Evolutionary conservation across 139 green algal genomes (phyloP).

Genomic region (Haematococcus lacustris): DNA sequence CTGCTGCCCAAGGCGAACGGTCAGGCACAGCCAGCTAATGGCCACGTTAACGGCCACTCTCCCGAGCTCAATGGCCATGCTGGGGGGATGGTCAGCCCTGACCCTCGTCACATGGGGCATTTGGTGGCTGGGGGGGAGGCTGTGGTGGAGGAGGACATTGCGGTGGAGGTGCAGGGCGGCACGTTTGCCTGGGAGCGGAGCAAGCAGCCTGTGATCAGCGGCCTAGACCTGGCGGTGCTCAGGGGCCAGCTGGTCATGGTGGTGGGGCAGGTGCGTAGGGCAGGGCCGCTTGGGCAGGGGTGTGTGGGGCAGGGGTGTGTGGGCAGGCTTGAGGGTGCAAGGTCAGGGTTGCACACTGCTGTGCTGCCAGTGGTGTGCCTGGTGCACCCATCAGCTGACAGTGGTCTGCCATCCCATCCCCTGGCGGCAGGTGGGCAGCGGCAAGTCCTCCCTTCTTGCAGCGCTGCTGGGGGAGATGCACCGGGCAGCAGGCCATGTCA

Average conservation of each 20-base stretch:
- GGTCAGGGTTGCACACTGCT: no score
- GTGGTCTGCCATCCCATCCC: no score
- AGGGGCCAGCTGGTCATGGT: slow-evolving; percentile 43
- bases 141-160: not conserved
- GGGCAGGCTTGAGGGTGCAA: no score
- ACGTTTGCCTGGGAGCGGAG: slow-evolving; percentile 16
- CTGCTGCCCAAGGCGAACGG: not conserved
- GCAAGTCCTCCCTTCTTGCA: no score
- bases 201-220: slow-evolving; percentile 9
- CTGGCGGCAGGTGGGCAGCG: no score
- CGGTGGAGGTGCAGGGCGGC: slow-evolving; percentile 7
- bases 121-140: no score
- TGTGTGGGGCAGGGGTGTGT: not conserved
- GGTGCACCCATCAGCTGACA: no score
- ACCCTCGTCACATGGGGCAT: no score
- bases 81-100: no score
- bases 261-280: slow-evolving; percentile 35
- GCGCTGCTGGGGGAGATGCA: no score
- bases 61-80: not conserved
- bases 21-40: not conserved
- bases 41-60: not conserved
- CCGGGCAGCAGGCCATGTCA: no score
- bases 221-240: slow-evolving; percentile 20
- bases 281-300: not conserved
- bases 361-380: no score